phyloP scores from a whole-genome alignment of 75 land plant species.

The Pinus tabuliformis region DNA sequence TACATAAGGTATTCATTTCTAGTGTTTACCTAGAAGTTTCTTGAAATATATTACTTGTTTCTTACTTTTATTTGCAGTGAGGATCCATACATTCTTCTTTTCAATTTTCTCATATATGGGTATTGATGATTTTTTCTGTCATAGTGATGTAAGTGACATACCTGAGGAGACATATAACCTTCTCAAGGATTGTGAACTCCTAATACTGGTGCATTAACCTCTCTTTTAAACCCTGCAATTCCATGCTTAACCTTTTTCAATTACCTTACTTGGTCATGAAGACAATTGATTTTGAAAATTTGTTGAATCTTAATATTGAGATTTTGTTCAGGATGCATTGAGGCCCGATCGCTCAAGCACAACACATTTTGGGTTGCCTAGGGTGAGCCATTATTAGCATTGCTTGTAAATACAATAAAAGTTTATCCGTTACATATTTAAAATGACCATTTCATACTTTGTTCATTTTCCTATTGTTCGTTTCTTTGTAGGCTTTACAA shows the following conservation, averaged over 20 bases:
- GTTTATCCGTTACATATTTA: neutral
- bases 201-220: conserved; percentile 56
- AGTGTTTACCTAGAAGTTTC: neutral
- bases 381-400: conserved; percentile 29
- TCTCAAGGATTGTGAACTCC: conserved; percentile 79
- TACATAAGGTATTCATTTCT: conserved; percentile 73
- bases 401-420: neutral
- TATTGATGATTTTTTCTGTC: conserved; percentile 1
- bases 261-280: neutral
- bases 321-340: conserved; percentile 72
- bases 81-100: neutral
- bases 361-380: conserved; percentile 93
- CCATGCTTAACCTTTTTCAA: neutral
- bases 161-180: conserved; percentile 88
- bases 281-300: neutral
- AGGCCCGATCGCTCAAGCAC: conserved; percentile 94
- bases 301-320: neutral
- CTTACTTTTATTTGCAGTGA: neutral
- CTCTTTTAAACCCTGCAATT: neutral
- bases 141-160: conserved; percentile 97
- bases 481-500: conserved; percentile 70
- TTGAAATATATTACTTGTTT: neutral
- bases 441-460: neutral
- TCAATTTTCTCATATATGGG: neutral
- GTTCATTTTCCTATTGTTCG: neutral